Evolutionary conservation across 208 protist genomes (phyloP), one percentile per base, ranked within the genome.

Genomic region (Leptomonas seymouri): DNA sequence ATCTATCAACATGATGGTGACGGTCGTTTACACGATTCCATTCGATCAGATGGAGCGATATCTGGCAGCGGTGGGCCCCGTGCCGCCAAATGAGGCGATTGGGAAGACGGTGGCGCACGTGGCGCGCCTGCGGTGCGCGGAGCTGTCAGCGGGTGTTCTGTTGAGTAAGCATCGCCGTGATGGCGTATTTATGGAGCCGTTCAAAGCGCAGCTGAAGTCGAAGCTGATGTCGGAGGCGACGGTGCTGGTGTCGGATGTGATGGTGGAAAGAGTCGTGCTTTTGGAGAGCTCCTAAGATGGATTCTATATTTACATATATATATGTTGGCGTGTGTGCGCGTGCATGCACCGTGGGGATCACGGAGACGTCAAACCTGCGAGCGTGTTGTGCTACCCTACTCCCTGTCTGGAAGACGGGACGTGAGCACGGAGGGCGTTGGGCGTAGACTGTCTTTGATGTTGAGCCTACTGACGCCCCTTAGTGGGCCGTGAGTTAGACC

Each of bases 11-110:
- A 84, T 95, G 70, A 78, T 87, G 30, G 57, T 89, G 21, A 90
- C 87, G 6, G 50, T 92, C 5, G 76, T 81, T 21, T 93, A 93
- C 67, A 85, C 67, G 16, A 92, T 95, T 36, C 82, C 70, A 5
- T 81, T 91, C 31, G 79, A 85, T 14, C 79, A 92, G 71, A 64
- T 95, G 7, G 90, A 95, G 75, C 82, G 90, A 11, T 95, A 93
- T 65, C 74, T 95, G 14, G 84, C 90, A 3, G 87, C 87, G 0
- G 82, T 93, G 14, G 90, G 90, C 5, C 85, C 90, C 12, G 62
- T 68, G 42, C 77, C 87, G 41, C 90, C 90, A 28, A 95, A 90
- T 61, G 90, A 91, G 58, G 41, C 69, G 6, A 93, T 95, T 63
- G 90, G 63, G 6, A 68, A 84, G 36, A 82, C 86, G 21, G 78